Evolutionary conservation across 352 stramenopile species (phyloP).

Genomic region (Pythium myriotylum): DNA sequence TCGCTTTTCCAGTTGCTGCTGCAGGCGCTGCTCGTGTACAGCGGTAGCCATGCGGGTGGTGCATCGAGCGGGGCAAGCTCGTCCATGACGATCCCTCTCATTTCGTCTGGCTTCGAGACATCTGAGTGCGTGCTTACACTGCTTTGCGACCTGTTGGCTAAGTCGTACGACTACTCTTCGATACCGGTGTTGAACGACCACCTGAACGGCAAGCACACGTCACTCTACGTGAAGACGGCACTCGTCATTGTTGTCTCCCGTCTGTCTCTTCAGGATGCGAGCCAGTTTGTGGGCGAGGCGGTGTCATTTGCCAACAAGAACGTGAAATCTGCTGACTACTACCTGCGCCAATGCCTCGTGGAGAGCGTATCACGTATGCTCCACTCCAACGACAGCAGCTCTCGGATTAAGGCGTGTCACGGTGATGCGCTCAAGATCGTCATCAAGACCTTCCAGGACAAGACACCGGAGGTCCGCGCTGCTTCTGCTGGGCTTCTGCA

Average conservation of each 20-base stretch:
- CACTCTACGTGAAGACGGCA: conserved; percentile 68
- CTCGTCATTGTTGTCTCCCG: conserved; percentile 71
- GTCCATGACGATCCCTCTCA: conserved; percentile 53
- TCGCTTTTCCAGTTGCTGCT: conserved; percentile 66
- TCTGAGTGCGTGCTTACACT: conserved; percentile 75
- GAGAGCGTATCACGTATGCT: conserved; percentile 69
- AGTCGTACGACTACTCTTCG: conserved; percentile 73
- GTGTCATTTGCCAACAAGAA: conserved; percentile 65
- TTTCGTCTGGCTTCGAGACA: conserved; percentile 46
- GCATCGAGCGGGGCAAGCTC: conserved; percentile 32
- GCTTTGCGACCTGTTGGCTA: conserved; percentile 72
- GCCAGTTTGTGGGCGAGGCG: conserved; percentile 68
- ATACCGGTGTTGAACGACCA: conserved; percentile 58
- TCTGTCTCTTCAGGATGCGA: conserved; percentile 54
- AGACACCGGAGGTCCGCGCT: conserved; percentile 70
- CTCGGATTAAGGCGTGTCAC: conserved; percentile 48
- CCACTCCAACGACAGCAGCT: conserved; percentile 27
- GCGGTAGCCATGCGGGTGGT: conserved; percentile 42
- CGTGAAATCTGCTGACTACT: conserved; percentile 70
- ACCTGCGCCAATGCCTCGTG: conserved; percentile 78
- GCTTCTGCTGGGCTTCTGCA: conserved; percentile 63
- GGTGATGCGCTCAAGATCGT: conserved; percentile 76
- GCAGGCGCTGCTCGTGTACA: conserved; percentile 72
- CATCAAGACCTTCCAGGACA: conserved; percentile 71
- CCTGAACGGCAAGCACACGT: conserved; percentile 53